phyloP scores from a whole-genome alignment of 2,329 filamentous ascomycete genomes.

The Fusarium sp. region DNA sequence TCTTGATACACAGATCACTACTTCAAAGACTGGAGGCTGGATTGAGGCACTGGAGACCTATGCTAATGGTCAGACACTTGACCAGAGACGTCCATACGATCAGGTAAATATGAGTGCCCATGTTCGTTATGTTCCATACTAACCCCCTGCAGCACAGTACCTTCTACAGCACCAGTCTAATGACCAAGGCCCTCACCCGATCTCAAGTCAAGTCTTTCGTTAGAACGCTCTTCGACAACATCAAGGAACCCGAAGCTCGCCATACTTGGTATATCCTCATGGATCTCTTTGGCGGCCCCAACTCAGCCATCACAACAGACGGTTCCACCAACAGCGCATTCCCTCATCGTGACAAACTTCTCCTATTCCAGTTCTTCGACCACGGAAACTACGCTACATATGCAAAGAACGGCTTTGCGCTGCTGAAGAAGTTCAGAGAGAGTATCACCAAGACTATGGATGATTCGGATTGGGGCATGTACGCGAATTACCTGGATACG shows the following conservation, averaged over 20 bases:
- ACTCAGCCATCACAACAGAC: conserved; percentile 53
- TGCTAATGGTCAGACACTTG: conserved; percentile 32
- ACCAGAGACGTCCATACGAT: conserved; percentile 45
- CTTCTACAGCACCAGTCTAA: conserved; percentile 50
- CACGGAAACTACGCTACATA: conserved; percentile 47
- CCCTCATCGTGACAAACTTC: conserved; percentile 58
- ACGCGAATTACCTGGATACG: conserved; percentile 58
- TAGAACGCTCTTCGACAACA: conserved; percentile 33
- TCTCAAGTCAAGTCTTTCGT: conserved; percentile 42
- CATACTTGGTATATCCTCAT: conserved; percentile 45
- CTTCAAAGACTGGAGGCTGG: conserved; percentile 42
- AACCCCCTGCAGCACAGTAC: conserved; percentile 43
- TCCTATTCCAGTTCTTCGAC: conserved; percentile 65
- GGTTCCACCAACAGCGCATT: conserved; percentile 51
- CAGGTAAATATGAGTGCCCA: conserved; percentile 14
- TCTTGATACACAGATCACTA: conserved; percentile 18
- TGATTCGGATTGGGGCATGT: conserved; percentile 54
- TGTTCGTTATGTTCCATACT: background rate
- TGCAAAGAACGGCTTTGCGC: conserved; percentile 51
- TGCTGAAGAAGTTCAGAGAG: conserved; percentile 52
- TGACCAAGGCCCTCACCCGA: conserved; percentile 44
- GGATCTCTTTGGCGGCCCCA: conserved; percentile 51
- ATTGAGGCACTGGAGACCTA: conserved; percentile 44
- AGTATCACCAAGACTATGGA: conserved; percentile 49
- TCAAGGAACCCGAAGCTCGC: conserved; percentile 18